These are phyloP conservation scores for Geotrichum klebahnii DNA, from an alignment of 1,139 yeast genomes.

Conservation along the genomic window DNA sequence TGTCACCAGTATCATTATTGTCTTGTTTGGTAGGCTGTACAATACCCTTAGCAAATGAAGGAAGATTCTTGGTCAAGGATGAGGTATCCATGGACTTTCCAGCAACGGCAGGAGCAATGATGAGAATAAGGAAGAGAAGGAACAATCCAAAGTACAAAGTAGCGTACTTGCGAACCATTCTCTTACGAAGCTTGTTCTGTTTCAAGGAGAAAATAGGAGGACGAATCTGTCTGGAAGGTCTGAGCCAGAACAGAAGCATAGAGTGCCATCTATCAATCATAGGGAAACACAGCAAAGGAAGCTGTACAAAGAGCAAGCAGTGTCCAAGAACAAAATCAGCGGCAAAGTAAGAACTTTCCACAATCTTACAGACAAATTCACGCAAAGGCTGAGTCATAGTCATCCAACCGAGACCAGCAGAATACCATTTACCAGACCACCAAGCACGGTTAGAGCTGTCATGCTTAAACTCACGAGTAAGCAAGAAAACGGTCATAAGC, in stretches of 20 bases:
- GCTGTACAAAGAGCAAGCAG: constrained; percentile 76
- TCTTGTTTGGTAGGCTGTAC: constrained; percentile 81
- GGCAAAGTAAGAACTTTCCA: constrained; percentile 92
- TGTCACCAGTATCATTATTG: constrained; percentile 68
- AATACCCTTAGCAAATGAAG: constrained; percentile 61
- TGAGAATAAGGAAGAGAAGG: constrained; percentile 64
- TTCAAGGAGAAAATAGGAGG: constrained; percentile 97
- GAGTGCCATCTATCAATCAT: constrained; percentile 97
- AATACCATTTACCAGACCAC: constrained; percentile 99
- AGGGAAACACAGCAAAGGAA: constrained; percentile 83
- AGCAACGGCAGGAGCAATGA: constrained; percentile 85
- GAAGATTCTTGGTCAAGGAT: constrained; percentile 27
- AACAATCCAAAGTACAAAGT: constrained; percentile 71
- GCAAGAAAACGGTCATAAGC: constrained; percentile 67
- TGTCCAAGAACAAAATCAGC: constrained; percentile 96
- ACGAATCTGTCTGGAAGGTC: constrained; percentile 95
- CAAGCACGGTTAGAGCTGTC: constrained; percentile 96
- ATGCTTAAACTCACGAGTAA: constrained; percentile 96
- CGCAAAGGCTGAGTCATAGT: constrained; percentile 95
- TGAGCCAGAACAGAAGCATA: constrained; percentile 96
- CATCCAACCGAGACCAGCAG: constrained; percentile 89
- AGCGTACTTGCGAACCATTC: constrained; percentile 96
- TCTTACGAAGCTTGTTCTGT: constrained; percentile 95
- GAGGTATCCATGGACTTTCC: constrained; percentile 33
- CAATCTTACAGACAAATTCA: constrained; percentile 90